phyloP scores from a whole-genome alignment of 345 rosid genomes.

The Camelina laxa region DNA sequence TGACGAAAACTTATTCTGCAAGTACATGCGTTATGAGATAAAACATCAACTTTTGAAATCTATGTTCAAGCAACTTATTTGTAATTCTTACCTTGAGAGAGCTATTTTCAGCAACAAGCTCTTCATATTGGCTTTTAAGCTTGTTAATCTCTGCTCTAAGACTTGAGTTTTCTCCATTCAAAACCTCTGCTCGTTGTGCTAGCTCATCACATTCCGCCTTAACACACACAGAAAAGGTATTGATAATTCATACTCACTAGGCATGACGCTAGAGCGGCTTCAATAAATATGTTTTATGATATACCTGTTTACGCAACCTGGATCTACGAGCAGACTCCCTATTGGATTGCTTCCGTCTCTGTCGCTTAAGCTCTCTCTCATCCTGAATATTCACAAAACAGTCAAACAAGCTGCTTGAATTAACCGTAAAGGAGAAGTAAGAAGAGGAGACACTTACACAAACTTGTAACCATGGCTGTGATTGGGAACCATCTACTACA shows the following conservation, averaged over 20 bases:
- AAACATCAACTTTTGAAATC: conserved; percentile 11
- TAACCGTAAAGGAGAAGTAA: neutral
- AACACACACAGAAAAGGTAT: conserved; percentile 37
- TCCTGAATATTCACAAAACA: conserved; percentile 48
- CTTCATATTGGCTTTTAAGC: conserved; percentile 77
- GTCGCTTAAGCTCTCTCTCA: conserved; percentile 93
- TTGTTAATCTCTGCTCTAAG: conserved; percentile 83
- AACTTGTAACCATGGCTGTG: conserved; percentile 93
- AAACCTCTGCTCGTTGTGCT: conserved; percentile 79
- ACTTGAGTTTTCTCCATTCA: conserved; percentile 84
- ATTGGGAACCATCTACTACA: conserved; percentile 63
- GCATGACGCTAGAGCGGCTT: neutral
- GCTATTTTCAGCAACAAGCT: conserved; percentile 75
- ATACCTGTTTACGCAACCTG: conserved; percentile 97
- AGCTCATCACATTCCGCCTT: conserved; percentile 99
- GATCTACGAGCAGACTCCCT: conserved; percentile 98
- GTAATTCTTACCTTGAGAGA: conserved; percentile 65
- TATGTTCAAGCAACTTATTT: neutral
- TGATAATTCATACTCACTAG: conserved; percentile 20
- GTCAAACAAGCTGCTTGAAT: neutral
- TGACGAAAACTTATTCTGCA: conserved; percentile 72
- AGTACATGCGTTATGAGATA: neutral
- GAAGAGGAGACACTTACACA: conserved; percentile 3
- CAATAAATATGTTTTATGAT: conserved; percentile 2
- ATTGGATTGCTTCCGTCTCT: conserved; percentile 96